Evolutionary conservation across 345 rosid genomes (phyloP), one percentile per base, ranked within the genome.

Genomic region (Salix suchowensis): DNA sequence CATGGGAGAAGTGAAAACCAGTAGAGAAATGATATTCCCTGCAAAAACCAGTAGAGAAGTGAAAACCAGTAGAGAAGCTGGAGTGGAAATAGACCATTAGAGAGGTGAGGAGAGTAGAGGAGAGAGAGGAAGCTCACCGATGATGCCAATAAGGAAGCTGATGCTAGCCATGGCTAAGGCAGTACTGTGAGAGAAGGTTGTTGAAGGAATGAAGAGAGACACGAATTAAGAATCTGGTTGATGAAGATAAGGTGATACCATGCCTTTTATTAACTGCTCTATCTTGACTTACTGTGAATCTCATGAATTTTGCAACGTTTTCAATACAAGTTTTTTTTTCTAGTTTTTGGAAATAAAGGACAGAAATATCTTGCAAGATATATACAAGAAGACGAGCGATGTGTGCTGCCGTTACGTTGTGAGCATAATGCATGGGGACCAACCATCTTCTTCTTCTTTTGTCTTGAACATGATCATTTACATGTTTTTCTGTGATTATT

Each of bases 1-100:
- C 93, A 85, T 74, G 79, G 91, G 93, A 76, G 86, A 87, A 64
- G 89, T 68, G 71, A 85, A 89, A 55, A 87, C 84, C 79, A 87
- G 83, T 3, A 89, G 71, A 4, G 93, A 88, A 69, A 89, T 83
- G 11, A 87, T 26, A 61, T 89, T 89, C 8, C 93, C 93, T 84
- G 90, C 80, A 77, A 73, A 50, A 34, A 0, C 37, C 37, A 34
- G 37, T 34, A 34, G 2, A 26, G 19, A 64, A 7, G 1, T 6
- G 5, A 76, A 62, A n/a, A 19, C 40, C 37, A 37, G 60, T 6
- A 34, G 37, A 34, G n/a, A 14, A 39, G 24, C 4, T 7, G 26
- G 32, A 28, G 28, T 7, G 4, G n/a, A 26, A 13, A 30, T 10
- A 23, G 21, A 16, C 3, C 12, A 34, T 5, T 6, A 15, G 71